phyloP scores from a whole-genome alignment of 2,329 filamentous ascomycete genomes.

The Dendrostoma leiphaemia region DNA sequence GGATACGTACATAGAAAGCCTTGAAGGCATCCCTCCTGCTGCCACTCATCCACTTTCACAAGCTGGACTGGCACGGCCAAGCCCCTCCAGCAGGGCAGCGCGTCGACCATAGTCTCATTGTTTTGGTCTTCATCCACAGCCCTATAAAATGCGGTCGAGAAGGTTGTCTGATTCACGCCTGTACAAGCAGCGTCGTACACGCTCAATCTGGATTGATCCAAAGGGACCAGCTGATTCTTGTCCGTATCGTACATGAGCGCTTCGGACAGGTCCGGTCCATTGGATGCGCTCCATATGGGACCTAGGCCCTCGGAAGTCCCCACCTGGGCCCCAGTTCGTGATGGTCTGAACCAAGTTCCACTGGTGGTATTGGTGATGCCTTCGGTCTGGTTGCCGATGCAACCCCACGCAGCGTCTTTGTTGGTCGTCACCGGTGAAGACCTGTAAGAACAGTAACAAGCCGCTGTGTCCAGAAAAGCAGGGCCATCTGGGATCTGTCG shows the following conservation, averaged over 20 bases:
- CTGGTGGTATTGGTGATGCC: constrained; percentile 33
- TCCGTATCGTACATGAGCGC: constrained; percentile 29
- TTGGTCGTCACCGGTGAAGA: constrained; percentile 21
- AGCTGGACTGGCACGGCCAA: constrained; percentile 39
- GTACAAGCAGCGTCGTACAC: constrained; percentile 41
- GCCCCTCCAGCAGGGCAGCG: constrained; percentile 36
- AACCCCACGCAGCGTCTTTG: constrained; percentile 37
- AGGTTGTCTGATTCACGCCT: constrained; percentile 37
- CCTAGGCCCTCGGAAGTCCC: too few species aligned
- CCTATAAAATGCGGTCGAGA: constrained; percentile 40
- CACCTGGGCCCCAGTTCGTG: too few species aligned
- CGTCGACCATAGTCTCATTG: constrained; percentile 32
- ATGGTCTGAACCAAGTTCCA: constrained; percentile 41
- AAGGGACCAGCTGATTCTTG: constrained; percentile 25
- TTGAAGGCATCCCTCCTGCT: constrained; percentile 33
- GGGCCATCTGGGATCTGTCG: constrained; percentile 30
- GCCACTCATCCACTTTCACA: constrained; percentile 36
- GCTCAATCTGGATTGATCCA: constrained; percentile 25
- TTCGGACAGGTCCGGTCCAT: constrained; percentile 30
- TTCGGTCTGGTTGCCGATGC: constrained; percentile 42
- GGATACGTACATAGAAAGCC: constrained; percentile 46
- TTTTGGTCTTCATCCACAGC: constrained; percentile 25
- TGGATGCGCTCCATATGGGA: constrained; percentile 36
- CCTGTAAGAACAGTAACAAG: constrained; percentile 37
- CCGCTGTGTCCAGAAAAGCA: constrained; percentile 37